A percentile compares a stretch with the other conserved stretches of the same genome.
phyloP scores from a whole-genome alignment of 179 eudicot genomes.

The Gypsophila paniculata region DNA sequence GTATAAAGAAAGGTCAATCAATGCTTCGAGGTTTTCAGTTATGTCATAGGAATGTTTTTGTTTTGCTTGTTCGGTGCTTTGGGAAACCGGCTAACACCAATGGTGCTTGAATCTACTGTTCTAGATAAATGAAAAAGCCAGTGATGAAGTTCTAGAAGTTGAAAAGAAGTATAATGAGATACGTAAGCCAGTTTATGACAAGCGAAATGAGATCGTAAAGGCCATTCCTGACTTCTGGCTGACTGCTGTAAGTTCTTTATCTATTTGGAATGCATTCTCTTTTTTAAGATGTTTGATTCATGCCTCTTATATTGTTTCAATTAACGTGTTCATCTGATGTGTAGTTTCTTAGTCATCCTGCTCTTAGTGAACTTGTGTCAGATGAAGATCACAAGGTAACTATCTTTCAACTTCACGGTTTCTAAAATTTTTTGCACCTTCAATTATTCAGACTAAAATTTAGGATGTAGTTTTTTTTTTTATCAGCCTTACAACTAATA shows the following conservation, averaged over 20 bases:
- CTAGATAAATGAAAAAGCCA: conserved; percentile 88
- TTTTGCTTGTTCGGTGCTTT: not conserved
- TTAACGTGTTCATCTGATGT: conserved; percentile 14
- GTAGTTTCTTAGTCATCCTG: conserved; percentile 96
- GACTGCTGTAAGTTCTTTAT: conserved; percentile 65
- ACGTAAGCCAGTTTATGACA: conserved; percentile 84
- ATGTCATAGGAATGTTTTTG: not conserved
- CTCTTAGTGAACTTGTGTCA: conserved; percentile 66
- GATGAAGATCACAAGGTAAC: conserved; percentile 60
- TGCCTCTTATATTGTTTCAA: not conserved
- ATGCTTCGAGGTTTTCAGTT: not conserved
- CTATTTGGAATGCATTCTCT: not conserved
- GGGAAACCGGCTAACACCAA: not conserved
- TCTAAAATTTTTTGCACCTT: no score
- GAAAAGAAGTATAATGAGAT: conserved; percentile 81
- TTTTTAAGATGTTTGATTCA: not conserved
- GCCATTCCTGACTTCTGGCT: conserved; percentile 94
- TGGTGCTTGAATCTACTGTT: conserved; percentile 15
- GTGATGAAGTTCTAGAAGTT: conserved; percentile 82
- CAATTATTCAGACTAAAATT: no score
- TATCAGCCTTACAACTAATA: not conserved
- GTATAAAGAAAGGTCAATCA: not conserved
- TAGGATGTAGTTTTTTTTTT: no score
- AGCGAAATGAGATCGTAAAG: conserved; percentile 60
- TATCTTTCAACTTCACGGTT: not conserved